Conservation (phyloP, 805 yeast genomes). For the Teunomyces lycoperdinae region DNA sequence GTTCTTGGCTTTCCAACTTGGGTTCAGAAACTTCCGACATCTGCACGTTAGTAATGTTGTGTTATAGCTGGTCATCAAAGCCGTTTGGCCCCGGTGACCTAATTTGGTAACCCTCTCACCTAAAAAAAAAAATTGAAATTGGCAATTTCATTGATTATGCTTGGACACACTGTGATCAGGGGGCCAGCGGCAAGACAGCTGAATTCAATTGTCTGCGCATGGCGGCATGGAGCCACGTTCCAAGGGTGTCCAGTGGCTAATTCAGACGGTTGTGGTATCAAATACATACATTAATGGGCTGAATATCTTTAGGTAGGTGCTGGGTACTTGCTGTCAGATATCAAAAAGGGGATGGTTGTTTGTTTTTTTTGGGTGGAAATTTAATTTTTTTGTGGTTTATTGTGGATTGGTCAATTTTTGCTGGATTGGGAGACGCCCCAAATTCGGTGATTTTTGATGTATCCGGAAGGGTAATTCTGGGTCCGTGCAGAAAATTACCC, state of each 20-base stretch:
- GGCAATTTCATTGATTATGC: conserved; percentile 4
- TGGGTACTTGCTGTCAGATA: neutral
- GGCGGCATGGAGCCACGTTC: neutral
- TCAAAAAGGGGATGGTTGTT: conserved; percentile 5
- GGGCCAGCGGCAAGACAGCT: neutral
- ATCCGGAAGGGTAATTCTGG: conserved; percentile 8
- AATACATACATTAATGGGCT: conserved; percentile 1
- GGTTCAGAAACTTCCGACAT: conserved; percentile 43
- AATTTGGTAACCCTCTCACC: conserved; percentile 21
- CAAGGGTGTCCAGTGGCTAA: neutral
- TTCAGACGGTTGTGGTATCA: neutral
- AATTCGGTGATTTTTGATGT: conserved; percentile 9
- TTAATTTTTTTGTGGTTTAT: conserved; percentile 3
- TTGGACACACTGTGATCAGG: neutral
- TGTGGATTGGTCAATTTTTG: conserved; percentile 4
- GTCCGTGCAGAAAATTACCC: conserved; percentile 4
- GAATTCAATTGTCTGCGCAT: neutral
- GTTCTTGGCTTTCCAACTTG: conserved; percentile 29
- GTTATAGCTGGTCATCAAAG: too few species aligned
- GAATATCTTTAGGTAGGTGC: neutral
- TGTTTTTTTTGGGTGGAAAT: conserved; percentile 3
- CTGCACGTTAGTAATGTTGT: conserved; percentile 15
- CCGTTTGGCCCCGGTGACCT: conserved; percentile 8
- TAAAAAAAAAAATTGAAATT: conserved; percentile 4
- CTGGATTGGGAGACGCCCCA: conserved; percentile 7